Percentiles rank a stretch among this genome's conserved stretches.
These are phyloP conservation scores for Yarrowia deformans DNA, from an alignment of 805 yeast genomes.

Conservation along the genomic window DNA sequence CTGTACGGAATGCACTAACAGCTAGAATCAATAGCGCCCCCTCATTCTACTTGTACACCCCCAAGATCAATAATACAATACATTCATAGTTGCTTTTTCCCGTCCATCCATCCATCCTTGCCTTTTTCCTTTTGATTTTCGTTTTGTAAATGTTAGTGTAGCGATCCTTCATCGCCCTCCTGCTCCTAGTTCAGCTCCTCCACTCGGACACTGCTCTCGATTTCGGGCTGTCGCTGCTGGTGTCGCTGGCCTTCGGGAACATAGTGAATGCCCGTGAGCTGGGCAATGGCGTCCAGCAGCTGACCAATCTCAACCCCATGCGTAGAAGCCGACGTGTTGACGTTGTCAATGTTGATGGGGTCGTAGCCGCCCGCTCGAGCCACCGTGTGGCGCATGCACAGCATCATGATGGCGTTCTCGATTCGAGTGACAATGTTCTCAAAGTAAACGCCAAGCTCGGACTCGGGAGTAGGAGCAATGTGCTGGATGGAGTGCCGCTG, in stretches of 20 bases:
- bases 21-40: no score
- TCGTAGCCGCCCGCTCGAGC: constrained; percentile 13
- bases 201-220: constrained; percentile 1
- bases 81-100: neutral
- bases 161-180: neutral
- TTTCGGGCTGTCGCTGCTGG: neutral
- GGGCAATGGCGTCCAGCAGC: constrained; percentile 16
- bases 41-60: neutral
- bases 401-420: constrained; percentile 48
- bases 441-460: constrained; percentile 44
- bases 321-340: constrained; percentile 29
- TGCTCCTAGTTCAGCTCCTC: constrained; percentile 19
- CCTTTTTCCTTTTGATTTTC: neutral
- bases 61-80: neutral
- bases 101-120: neutral
- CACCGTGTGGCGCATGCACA: constrained; percentile 44
- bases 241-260: neutral
- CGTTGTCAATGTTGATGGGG: constrained; percentile 31
- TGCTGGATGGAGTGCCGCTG: constrained; percentile 33
- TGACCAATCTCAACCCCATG: constrained; percentile 34
- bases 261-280: constrained; percentile 22
- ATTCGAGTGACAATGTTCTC: constrained; percentile 49
- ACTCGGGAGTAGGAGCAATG: constrained; percentile 45
- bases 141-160: neutral
- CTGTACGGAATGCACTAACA: constrained; percentile 9